These are phyloP conservation scores for Aphanomyces cochlioides DNA, from an alignment of 352 stramenopile genomes.

Conservation along the genomic window DNA sequence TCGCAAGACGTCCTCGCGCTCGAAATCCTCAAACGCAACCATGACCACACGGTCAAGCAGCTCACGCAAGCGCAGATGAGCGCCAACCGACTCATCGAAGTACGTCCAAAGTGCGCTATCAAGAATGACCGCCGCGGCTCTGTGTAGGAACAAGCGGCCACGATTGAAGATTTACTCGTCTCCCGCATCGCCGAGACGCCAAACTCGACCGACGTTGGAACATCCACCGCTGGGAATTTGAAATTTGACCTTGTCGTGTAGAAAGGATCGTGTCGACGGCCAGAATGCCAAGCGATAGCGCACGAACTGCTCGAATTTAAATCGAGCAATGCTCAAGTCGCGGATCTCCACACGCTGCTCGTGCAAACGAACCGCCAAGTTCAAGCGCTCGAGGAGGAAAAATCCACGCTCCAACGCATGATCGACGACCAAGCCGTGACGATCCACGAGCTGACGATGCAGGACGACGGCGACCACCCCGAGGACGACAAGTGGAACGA, in stretches of 20 bases:
- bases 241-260: too few species aligned
- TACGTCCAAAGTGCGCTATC: constrained; percentile 22
- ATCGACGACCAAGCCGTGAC: constrained; percentile 64
- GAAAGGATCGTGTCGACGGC: neutral
- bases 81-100: constrained; percentile 71
- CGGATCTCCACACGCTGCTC: constrained; percentile 3
- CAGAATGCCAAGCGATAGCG: neutral
- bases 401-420: constrained; percentile 41
- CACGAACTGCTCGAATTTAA: constrained; percentile 5
- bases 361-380: constrained; percentile 36
- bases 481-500: constrained; percentile 15
- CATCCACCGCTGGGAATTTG: too few species aligned
- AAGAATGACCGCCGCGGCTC: too few species aligned
- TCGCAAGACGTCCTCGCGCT: constrained; percentile 48
- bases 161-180: constrained; percentile 67
- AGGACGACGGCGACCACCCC: constrained; percentile 38
- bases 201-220: too few species aligned
- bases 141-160: constrained; percentile 62
- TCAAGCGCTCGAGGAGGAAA: constrained; percentile 43
- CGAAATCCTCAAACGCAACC: constrained; percentile 54
- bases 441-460: constrained; percentile 73
- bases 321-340: neutral
- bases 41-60: constrained; percentile 65
- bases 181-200: constrained; percentile 5
- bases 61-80: constrained; percentile 67